Base-by-base conservation (phyloP, 2,329 filamentous ascomycete genomes). In the Dactylonectria macrodidyma region DNA sequence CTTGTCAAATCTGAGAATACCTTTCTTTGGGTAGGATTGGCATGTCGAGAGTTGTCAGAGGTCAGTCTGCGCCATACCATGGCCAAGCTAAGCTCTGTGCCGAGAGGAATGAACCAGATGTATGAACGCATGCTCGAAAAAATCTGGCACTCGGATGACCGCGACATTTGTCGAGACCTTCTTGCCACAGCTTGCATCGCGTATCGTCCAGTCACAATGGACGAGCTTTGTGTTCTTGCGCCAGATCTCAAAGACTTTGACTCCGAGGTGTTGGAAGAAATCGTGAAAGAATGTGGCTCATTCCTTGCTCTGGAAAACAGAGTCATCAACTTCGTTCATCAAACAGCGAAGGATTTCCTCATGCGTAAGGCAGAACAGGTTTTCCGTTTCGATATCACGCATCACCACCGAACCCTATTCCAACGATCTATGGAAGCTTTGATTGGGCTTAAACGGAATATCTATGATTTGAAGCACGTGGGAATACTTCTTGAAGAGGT, bases 341-440 rank as follows among this genome's bases (percentile, higher is more conserved):
- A 83, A 62, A 84, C 82, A 2, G 84, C 81, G 1, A 83, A 83
- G 65, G 83, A 85, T n/a, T 83, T 77, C 64, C 63, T 86, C 1
- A 41, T 50, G 82, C 34, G 71, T 19, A 61, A 74, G 7, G 71
- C 67, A 56, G n/a, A 58, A 8, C 46, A 66, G 9, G 7, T 30
- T 30, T 81, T 83, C 38, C 77, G 78, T 14, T 58, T n/a, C 22
- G 78, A 81, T 1, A 50, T 59, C 3, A 50, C 55, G 16, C 30
- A 72, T 3, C 62, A 72, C 9, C 80, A 85, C 59, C 56, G 74
- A 14, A 2, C 12, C 0, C 77, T 86, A 2, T 79, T 82, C 56
- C 74, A 63, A 6, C 74, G 70, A 19, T 85, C 82, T 6, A 59
- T 85, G 3, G 6, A 78, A 11, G 61, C 70, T 3, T 72, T 85